Evolutionary conservation across 1,139 yeast genomes (phyloP).

Genomic region (Yamadazyma blattariae): DNA sequence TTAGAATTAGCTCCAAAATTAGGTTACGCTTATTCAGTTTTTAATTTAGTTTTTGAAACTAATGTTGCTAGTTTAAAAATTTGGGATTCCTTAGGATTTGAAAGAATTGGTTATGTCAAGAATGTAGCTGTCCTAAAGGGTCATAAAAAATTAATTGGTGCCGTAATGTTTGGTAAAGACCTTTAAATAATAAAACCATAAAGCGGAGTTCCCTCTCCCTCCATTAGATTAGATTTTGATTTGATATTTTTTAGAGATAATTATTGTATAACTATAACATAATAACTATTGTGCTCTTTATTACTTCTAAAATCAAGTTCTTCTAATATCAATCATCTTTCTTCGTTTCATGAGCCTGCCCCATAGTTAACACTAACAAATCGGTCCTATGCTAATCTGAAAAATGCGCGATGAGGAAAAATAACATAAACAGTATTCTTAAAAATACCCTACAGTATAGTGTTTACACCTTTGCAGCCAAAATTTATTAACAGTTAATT

Average conservation of each 20-base stretch:
- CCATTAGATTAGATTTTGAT: too few relatives aligned
- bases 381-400: too few relatives aligned
- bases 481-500: too few relatives aligned
- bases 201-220: too few relatives aligned
- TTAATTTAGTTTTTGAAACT: constrained; percentile 74
- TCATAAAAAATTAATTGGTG: constrained; percentile 58
- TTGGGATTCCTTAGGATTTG: constrained; percentile 78
- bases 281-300: too few relatives aligned
- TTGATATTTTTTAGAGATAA: too few relatives aligned
- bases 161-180: constrained; percentile 59
- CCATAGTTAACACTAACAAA: too few relatives aligned
- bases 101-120: constrained; percentile 65
- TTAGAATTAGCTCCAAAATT: constrained; percentile 63
- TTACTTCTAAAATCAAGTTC: too few relatives aligned
- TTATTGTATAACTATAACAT: too few relatives aligned
- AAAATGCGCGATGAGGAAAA: constrained; percentile 4
- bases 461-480: constrained; percentile 7
- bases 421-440: constrained; percentile 5
- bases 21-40: constrained; percentile 78
- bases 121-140: constrained; percentile 69
- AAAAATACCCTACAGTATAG: constrained; percentile 8
- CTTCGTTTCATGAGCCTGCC: too few relatives aligned
- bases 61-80: constrained; percentile 64
- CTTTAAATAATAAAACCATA: too few relatives aligned
- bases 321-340: too few relatives aligned